Conservation (phyloP, 2,329 filamentous ascomycete species). For the Cadophora gregata region DNA sequence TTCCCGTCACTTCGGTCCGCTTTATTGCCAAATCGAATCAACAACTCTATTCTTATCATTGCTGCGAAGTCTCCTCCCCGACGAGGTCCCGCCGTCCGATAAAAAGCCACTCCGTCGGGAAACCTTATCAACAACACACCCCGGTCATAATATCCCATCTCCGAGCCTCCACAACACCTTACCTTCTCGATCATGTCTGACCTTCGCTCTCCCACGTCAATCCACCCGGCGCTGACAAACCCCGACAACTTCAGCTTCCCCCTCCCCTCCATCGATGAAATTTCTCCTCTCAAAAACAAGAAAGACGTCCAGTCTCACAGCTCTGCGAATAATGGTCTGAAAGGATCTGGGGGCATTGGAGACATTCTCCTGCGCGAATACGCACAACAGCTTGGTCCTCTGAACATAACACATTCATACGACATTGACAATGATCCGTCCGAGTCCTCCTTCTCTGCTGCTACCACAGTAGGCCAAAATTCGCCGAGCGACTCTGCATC, state of each 20-base stretch:
- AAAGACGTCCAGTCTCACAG: conserved; percentile 31
- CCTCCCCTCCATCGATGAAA: conserved; percentile 39
- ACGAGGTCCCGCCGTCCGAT: conserved; percentile 15
- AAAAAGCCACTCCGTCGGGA: conserved; percentile 2
- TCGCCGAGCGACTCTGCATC: conserved; percentile 38
- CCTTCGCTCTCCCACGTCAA: conserved; percentile 53
- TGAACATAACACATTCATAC: conserved; percentile 46
- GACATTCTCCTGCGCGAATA: conserved; percentile 51
- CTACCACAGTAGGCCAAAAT: conserved; percentile 40
- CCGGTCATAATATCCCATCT: conserved; percentile 18
- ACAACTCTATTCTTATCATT: not conserved
- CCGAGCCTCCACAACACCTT: conserved; percentile 13
- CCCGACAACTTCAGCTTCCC: conserved; percentile 34
- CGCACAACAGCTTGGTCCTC: conserved; percentile 50
- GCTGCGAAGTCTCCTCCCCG: not conserved
- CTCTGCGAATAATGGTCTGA: conserved; percentile 40
- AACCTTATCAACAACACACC: conserved; percentile 22
- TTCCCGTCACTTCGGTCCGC: not conserved
- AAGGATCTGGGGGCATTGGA: conserved; percentile 42
- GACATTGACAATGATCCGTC: conserved; percentile 39
- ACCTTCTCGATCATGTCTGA: conserved; percentile 45
- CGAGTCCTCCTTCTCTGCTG: conserved; percentile 39
- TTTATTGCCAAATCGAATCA: not conserved
- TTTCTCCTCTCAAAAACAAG: conserved; percentile 26
- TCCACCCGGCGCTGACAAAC: conserved; percentile 58